phyloP scores from a whole-genome alignment of 202 grass and related monocot species.

The Eragrostis tef region DNA sequence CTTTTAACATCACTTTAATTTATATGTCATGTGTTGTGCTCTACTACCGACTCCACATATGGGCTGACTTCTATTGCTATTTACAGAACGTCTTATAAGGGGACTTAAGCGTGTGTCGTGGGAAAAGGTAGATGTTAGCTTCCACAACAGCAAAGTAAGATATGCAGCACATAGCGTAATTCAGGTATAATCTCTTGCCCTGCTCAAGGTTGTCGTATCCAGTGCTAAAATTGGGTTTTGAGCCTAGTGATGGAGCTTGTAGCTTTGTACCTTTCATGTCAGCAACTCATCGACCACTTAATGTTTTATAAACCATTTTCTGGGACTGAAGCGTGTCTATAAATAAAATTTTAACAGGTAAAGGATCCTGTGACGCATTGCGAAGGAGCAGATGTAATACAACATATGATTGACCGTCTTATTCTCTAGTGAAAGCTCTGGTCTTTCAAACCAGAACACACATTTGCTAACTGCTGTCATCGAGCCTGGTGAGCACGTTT shows the following conservation, averaged over 20 bases:
- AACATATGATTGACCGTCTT: slow-evolving; percentile 94
- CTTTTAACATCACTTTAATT: slow-evolving; percentile 2
- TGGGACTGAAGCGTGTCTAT: slow-evolving; percentile 18
- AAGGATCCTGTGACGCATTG: slow-evolving; percentile 74
- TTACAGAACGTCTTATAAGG: slow-evolving; percentile 76
- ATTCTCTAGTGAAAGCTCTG: slow-evolving; percentile 35
- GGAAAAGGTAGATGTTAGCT: slow-evolving; percentile 97
- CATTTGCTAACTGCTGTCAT: slow-evolving; percentile 47
- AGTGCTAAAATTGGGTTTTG: neutral
- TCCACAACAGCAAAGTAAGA: slow-evolving; percentile 77
- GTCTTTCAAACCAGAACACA: slow-evolving; percentile 39
- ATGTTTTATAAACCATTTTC: slow-evolving; percentile 41
- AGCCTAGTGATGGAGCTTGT: neutral
- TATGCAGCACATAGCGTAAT: slow-evolving; percentile 92
- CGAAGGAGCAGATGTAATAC: slow-evolving; percentile 89
- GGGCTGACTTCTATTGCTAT: slow-evolving; percentile 46
- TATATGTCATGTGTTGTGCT: neutral
- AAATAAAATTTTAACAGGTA: slow-evolving; percentile 58
- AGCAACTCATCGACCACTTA: slow-evolving; percentile 15
- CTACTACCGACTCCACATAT: neutral
- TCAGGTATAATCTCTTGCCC: slow-evolving; percentile 63
- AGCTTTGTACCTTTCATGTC: neutral
- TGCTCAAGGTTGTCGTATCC: slow-evolving; percentile 6
- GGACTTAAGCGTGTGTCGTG: slow-evolving; percentile 76
- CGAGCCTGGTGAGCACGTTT: slow-evolving; percentile 53